Evolutionary conservation across 208 protist species (phyloP).

Genomic region (Balamuthia mandrillaris): DNA sequence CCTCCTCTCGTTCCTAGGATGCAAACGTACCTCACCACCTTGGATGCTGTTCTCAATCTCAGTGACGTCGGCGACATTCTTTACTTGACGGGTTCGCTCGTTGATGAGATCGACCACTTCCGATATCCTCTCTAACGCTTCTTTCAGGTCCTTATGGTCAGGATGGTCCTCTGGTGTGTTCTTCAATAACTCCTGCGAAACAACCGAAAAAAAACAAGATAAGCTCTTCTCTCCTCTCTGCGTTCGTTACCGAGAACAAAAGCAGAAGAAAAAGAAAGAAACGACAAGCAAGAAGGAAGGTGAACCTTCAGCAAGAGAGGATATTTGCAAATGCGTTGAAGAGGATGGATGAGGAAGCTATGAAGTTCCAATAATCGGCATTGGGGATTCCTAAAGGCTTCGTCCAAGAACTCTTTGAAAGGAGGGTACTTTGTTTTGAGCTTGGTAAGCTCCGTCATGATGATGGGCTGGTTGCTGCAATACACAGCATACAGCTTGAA

Average conservation of each 20-base stretch:
- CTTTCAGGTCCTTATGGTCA: background rate
- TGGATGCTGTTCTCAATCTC: conserved; percentile 19
- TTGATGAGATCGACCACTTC: conserved; percentile 19
- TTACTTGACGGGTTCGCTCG: background rate
- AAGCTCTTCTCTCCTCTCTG: no score
- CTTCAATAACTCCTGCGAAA: background rate
- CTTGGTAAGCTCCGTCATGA: background rate
- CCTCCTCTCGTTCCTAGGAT: no score
- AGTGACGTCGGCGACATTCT: background rate
- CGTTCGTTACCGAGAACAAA: background rate
- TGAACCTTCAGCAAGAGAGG: background rate
- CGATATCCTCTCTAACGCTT: background rate
- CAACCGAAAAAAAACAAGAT: background rate
- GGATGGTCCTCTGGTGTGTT: conserved; percentile 29
- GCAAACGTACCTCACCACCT: no score
- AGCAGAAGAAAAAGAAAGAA: background rate
- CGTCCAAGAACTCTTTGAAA: conserved; percentile 5
- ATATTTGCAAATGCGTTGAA: conserved; percentile 6
- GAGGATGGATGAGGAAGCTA: background rate
- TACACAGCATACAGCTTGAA: background rate
- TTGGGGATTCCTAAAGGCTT: background rate
- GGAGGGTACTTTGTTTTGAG: background rate
- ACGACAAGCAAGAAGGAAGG: background rate
- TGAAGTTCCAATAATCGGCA: background rate
- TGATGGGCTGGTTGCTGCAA: background rate